These are phyloP conservation scores for Phaeodactylum tricornutum DNA, from an alignment of 108 stramenopile genomes.

Conservation along the genomic window DNA sequence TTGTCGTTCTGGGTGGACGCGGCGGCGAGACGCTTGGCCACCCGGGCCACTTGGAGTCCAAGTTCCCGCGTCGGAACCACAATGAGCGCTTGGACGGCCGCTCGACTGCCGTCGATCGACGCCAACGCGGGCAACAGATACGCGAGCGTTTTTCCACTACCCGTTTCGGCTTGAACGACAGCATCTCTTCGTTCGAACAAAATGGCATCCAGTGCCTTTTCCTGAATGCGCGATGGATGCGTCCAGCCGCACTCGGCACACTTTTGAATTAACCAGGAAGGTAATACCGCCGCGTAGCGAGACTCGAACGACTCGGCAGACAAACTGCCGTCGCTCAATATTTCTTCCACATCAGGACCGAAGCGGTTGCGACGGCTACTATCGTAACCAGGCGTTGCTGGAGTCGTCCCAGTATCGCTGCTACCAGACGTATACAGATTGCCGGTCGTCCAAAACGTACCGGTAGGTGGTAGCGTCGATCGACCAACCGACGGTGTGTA, in stretches of 20 bases:
- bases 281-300: conserved; percentile 38
- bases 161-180: conserved; percentile 77
- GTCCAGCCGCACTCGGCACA: conserved; percentile 38
- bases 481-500: no score
- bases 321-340: conserved; percentile 20
- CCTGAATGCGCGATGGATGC: conserved; percentile 59
- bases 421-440: no score
- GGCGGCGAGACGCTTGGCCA: conserved; percentile 54
- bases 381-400: no score
- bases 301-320: conserved; percentile 43
- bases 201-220: conserved; percentile 39
- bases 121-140: conserved; percentile 63
- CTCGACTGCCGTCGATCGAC: conserved; percentile 29
- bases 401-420: no score
- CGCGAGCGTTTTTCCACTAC: conserved; percentile 69
- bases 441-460: no score
- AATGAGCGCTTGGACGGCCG: conserved; percentile 63
- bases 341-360: no score
- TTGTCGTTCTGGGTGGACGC: conserved; percentile 9
- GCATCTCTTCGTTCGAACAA: conserved; percentile 11
- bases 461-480: no score
- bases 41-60: conserved; percentile 83
- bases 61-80: conserved; percentile 92
- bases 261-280: conserved; percentile 54
- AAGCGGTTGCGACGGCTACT: no score